phyloP scores from a whole-genome alignment of 495 filamentous ascomycete species.

The Penicillium egyptiacum region DNA sequence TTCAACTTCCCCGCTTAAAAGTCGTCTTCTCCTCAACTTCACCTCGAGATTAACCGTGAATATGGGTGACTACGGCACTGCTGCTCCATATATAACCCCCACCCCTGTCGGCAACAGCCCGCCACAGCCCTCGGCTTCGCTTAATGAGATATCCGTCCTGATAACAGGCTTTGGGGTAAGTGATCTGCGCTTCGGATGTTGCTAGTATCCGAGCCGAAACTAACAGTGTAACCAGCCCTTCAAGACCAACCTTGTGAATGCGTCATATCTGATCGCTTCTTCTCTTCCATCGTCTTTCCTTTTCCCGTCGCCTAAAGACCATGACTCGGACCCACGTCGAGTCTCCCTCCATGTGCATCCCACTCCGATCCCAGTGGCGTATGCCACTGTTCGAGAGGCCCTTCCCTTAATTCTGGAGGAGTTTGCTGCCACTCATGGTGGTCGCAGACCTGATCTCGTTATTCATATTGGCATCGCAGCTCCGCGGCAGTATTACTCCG shows the following conservation, averaged over 20 bases:
- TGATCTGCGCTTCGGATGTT: conserved; percentile 25
- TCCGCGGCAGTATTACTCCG: conserved; percentile 62
- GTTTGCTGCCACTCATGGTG: conserved; percentile 35
- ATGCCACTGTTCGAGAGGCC: conserved; percentile 58
- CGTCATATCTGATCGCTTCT: conserved; percentile 67
- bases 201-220: conserved; percentile 11
- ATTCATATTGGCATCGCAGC: conserved; percentile 84
- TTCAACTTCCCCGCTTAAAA: background rate
- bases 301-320: conserved; percentile 19
- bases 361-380: conserved; percentile 66
- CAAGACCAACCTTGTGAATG: conserved; percentile 65
- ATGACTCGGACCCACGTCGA: conserved; percentile 37
- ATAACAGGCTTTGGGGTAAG: conserved; percentile 74
- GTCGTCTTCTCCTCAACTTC: conserved; percentile 6
- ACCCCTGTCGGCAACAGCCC: conserved; percentile 20
- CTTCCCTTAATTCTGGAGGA: conserved; percentile 58
- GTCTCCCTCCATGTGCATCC: conserved; percentile 68
- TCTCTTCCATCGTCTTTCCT: conserved; percentile 43
- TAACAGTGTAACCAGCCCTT: conserved; percentile 56
- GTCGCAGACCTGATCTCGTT: conserved; percentile 59
- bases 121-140: conserved; percentile 15
- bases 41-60: conserved; percentile 5
- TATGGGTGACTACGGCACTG: conserved; percentile 46
- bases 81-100: conserved; percentile 18
- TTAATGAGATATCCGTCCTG: conserved; percentile 60